phyloP scores from a whole-genome alignment of 2,329 filamentous ascomycete species.

The Penicillium sp. region DNA sequence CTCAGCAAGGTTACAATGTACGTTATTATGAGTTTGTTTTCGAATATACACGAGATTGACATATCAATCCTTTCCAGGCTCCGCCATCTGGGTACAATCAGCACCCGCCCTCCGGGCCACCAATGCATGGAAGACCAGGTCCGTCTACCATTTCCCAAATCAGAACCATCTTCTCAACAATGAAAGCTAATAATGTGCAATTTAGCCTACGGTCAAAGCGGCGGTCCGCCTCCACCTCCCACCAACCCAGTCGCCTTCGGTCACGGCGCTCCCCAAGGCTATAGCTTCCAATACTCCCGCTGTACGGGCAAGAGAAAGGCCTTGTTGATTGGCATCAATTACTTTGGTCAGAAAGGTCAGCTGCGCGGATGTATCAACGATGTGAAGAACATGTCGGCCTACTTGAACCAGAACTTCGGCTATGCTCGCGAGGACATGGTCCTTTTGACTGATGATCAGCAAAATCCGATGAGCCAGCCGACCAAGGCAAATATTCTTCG shows the following conservation, averaged over 20 bases:
- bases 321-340: conserved; percentile 91
- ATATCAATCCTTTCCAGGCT: conserved; percentile 15
- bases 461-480: conserved; percentile 95
- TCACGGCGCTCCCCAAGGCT: conserved; percentile 73
- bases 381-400: conserved; percentile 93
- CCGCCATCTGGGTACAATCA: conserved; percentile 35
- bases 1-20: conserved; percentile 39
- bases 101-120: conserved; percentile 33
- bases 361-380: conserved; percentile 94
- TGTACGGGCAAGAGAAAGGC: conserved; percentile 89
- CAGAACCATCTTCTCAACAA: background rate
- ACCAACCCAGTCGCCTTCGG: conserved; percentile 69
- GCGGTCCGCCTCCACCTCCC: conserved; percentile 64
- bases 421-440: conserved; percentile 98
- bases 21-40: conserved; percentile 11
- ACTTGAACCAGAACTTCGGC: conserved; percentile 82
- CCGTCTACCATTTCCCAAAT: conserved; percentile 11
- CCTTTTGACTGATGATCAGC: conserved; percentile 90
- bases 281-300: conserved; percentile 86
- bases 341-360: conserved; percentile 89
- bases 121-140: conserved; percentile 43
- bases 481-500: conserved; percentile 93
- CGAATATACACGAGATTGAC: conserved; percentile 11
- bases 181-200: conserved; percentile 1
- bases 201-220: conserved; percentile 15